phyloP scores from a whole-genome alignment of 306 rosid species.

The Sicyos baderoa region DNA sequence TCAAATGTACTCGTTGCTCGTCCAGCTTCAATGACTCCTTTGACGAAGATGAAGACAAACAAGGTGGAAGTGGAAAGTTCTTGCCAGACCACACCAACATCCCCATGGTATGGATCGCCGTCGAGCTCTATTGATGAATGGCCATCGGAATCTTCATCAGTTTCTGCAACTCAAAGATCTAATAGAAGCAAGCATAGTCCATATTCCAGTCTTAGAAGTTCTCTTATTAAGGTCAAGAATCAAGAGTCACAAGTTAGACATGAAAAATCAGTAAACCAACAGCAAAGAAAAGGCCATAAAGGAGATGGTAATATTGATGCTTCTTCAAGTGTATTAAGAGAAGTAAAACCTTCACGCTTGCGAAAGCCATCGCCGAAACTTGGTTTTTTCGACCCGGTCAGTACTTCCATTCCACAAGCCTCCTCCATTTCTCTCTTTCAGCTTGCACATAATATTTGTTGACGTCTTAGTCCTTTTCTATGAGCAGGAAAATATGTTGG shows the following conservation, averaged over 20 bases:
- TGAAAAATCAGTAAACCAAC: slow-evolving; percentile 12
- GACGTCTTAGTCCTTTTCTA: not conserved
- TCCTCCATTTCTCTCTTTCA: not conserved
- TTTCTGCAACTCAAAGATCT: slow-evolving; percentile 17
- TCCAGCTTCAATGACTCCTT: slow-evolving; percentile 19
- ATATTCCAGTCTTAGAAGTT: slow-evolving; percentile 11
- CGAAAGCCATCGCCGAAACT: slow-evolving; percentile 44
- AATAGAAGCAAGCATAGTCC: not conserved
- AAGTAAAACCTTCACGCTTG: slow-evolving; percentile 36
- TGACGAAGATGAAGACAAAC: slow-evolving; percentile 5
- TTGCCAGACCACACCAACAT: slow-evolving; percentile 20
- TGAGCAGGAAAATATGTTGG: slow-evolving; percentile 29
- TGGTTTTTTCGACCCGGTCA: slow-evolving; percentile 48
- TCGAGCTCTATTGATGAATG: slow-evolving; percentile 27
- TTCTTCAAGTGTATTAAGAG: slow-evolving; percentile 17
- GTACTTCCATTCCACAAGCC: not conserved
- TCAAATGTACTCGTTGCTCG: slow-evolving; percentile 1
- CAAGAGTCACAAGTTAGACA: not conserved
- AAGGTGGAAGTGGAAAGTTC: slow-evolving; percentile 19
- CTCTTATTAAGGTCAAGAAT: slow-evolving; percentile 8
- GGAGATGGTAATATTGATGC: slow-evolving; percentile 17
- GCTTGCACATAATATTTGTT: not conserved
- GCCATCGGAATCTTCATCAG: slow-evolving; percentile 26
- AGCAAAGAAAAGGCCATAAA: not conserved
- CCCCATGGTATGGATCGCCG: slow-evolving; percentile 26